phyloP scores from a whole-genome alignment of 208 protist species.

The Blastocrithidia nonstop region DNA sequence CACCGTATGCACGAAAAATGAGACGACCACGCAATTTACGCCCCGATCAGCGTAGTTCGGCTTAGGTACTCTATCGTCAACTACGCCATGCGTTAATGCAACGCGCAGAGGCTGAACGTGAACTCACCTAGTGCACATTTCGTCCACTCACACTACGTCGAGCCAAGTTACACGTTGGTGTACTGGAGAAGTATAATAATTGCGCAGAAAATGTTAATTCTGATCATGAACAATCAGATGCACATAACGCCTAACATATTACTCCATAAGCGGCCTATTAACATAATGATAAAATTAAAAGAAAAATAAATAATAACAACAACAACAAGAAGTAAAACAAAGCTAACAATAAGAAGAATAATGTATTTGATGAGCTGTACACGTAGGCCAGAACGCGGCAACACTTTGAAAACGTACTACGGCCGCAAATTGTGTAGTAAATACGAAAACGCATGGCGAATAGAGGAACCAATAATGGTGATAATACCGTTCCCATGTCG shows the following conservation, averaged over 20 bases:
- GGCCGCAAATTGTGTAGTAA: conserved; percentile 35
- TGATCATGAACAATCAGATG: background rate
- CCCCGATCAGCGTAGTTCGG: conserved; percentile 46
- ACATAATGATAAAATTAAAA: background rate
- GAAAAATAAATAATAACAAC: background rate
- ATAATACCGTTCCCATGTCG: conserved; percentile 12
- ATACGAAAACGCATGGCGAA: conserved; percentile 17
- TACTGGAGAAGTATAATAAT: conserved; percentile 1
- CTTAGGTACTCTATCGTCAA: conserved; percentile 44
- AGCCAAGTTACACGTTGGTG: conserved; percentile 17
- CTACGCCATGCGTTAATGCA: conserved; percentile 43
- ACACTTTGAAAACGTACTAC: conserved; percentile 28
- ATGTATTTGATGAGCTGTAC: conserved; percentile 50
- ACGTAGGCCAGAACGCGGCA: conserved; percentile 30
- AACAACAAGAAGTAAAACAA: background rate
- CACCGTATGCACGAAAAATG: conserved; percentile 40
- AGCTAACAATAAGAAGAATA: conserved; percentile 3
- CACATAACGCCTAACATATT: too few species aligned
- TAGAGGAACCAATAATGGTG: conserved; percentile 5
- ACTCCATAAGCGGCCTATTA: too few species aligned
- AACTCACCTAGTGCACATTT: conserved; percentile 70
- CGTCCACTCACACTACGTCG: conserved; percentile 50
- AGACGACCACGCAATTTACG: conserved; percentile 34
- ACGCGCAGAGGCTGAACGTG: conserved; percentile 32
- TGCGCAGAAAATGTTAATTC: background rate